Evolutionary conservation across 345 rosid species (phyloP).

Genomic region (Gossypium arboreum): DNA sequence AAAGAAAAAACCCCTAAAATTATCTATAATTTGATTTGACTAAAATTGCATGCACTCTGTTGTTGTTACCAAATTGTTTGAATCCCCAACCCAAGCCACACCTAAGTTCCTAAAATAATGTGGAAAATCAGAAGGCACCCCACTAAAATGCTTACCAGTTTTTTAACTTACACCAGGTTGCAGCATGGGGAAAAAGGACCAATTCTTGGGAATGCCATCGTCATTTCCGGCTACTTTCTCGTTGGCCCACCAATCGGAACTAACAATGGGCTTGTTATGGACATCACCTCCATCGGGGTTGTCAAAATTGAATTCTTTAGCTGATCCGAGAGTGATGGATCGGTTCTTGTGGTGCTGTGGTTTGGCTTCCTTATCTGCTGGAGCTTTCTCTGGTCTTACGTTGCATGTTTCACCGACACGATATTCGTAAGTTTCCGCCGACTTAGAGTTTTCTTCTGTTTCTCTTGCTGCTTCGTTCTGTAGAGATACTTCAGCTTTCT

Average conservation of each 20-base stretch:
- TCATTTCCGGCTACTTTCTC: constrained; percentile 48
- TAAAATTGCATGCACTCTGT: not conserved
- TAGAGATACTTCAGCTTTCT: not conserved
- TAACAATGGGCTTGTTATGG: constrained; percentile 28
- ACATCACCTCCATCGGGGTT: constrained; percentile 47
- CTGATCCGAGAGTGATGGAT: constrained; percentile 52
- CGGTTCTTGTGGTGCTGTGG: constrained; percentile 38
- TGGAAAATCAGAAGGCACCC: constrained; percentile 3
- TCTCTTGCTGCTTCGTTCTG: constrained; percentile 23
- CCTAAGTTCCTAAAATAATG: constrained; percentile 10
- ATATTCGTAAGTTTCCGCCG: constrained; percentile 13
- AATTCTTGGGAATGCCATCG: constrained; percentile 36
- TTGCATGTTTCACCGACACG: constrained; percentile 31
- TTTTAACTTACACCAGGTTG: constrained; percentile 66
- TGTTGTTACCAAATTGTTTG: constrained; percentile 13
- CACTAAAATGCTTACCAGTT: constrained; percentile 16
- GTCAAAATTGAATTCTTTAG: constrained; percentile 69
- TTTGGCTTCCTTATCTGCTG: constrained; percentile 23
- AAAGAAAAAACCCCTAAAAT: constrained; percentile 17
- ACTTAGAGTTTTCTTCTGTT: constrained; percentile 20
- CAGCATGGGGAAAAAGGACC: constrained; percentile 85
- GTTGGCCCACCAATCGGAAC: constrained; percentile 51
- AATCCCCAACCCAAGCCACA: not conserved
- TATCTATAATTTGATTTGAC: constrained; percentile 11
- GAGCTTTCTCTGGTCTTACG: constrained; percentile 24